Evolutionary conservation across 352 stramenopile genomes (phyloP).

Genomic region (Phytophthora crassamura): DNA sequence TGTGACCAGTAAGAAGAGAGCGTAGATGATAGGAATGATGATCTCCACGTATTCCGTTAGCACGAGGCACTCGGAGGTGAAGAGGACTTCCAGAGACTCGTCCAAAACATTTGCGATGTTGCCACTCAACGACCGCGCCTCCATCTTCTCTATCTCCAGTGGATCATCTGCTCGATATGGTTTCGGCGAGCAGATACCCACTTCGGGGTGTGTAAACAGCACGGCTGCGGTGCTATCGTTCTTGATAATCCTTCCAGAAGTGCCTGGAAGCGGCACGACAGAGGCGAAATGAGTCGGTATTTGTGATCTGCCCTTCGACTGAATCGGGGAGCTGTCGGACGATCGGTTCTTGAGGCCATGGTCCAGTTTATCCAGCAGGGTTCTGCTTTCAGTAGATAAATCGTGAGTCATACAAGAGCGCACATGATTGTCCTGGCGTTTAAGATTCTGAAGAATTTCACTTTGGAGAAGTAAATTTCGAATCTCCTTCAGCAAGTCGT

Average conservation of each 20-base stretch:
- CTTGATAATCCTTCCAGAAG: too few relatives aligned
- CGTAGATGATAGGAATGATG: conserved; percentile 36
- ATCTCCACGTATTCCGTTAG: conserved; percentile 39
- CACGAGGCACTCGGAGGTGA: conserved; percentile 32
- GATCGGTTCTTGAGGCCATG: not conserved
- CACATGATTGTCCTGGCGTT: not conserved
- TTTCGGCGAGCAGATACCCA: too few relatives aligned
- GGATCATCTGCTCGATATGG: too few relatives aligned
- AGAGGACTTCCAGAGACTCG: conserved; percentile 15
- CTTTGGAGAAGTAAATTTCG: too few relatives aligned
- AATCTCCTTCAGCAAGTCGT: too few relatives aligned
- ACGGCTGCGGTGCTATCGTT: too few relatives aligned
- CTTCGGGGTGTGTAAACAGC: too few relatives aligned
- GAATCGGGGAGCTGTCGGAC: not conserved
- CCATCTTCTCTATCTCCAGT: too few relatives aligned
- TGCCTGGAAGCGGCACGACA: too few relatives aligned
- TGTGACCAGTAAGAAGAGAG: conserved; percentile 8
- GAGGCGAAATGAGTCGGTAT: too few relatives aligned
- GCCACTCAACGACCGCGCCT: not conserved
- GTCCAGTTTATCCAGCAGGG: not conserved
- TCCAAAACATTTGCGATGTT: not conserved
- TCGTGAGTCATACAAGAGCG: conserved; percentile 1
- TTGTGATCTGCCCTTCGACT: not conserved
- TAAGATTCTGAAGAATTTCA: too few relatives aligned
- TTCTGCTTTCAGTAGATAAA: not conserved